Conservation (phyloP, 2,329 filamentous ascomycete genomes). For the Domatiomyces catenatus region DNA sequence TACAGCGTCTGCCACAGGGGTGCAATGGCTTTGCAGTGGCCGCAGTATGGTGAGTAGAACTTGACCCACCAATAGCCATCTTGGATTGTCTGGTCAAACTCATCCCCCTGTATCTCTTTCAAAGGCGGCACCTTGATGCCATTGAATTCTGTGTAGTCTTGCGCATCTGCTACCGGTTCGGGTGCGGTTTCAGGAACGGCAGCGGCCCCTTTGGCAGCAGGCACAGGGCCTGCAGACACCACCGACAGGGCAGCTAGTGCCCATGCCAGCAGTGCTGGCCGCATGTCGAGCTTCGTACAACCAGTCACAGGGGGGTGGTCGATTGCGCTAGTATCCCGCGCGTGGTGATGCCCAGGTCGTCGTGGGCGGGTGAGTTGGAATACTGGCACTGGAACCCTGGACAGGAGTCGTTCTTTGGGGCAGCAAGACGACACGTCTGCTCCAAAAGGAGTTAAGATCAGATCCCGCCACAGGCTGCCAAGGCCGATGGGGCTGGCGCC, state of each 20-base stretch:
- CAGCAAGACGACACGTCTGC: neutral
- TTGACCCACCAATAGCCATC: constrained; percentile 41
- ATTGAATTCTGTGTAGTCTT: constrained; percentile 33
- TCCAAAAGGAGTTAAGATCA: neutral
- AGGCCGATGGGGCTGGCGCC: neutral
- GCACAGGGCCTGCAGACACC: constrained; percentile 7
- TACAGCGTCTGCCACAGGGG: constrained; percentile 84
- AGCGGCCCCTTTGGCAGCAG: constrained; percentile 7
- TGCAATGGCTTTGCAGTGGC: constrained; percentile 63
- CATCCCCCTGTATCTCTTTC: constrained; percentile 32
- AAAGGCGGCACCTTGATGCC: constrained; percentile 36
- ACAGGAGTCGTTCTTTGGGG: too few relatives aligned
- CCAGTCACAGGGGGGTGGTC: neutral
- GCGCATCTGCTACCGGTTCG: constrained; percentile 18
- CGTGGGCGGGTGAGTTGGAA: too few relatives aligned
- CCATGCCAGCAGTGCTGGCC: constrained; percentile 16
- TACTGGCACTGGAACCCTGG: too few relatives aligned
- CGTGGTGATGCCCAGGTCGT: neutral
- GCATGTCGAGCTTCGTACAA: constrained; percentile 8
- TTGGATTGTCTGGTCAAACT: constrained; percentile 34
- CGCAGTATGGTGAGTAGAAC: constrained; percentile 38
- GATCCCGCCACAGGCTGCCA: neutral
- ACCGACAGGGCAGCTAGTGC: constrained; percentile 8
- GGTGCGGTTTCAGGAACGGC: constrained; percentile 11
- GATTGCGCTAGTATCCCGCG: neutral